Evolutionary conservation across 352 stramenopile species (phyloP), one percentile per base, ranked within the genome.

Genomic region (Phytophthora foliorum): DNA sequence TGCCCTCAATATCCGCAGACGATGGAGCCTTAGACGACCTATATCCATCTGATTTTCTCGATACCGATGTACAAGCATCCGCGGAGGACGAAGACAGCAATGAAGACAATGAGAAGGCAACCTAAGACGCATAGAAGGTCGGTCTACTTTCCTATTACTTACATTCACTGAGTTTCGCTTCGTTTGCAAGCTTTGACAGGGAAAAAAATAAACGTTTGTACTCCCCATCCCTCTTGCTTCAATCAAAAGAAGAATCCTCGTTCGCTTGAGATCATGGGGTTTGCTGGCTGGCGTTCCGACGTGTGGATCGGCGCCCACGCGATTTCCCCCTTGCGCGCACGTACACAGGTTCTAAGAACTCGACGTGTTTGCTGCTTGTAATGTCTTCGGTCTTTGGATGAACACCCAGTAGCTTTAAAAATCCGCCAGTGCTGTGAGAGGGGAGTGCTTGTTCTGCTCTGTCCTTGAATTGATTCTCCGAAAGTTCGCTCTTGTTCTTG

Each of bases 311-410:
- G 38, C 59, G 69, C 1, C 39, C 55, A 32, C 65, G 56, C 3
- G 73, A 76, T 44, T 71, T 78, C 5, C 59, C 56, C 11, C 54
- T 62, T 21, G 48, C 56, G 39, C 38, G 78, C 22, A 84, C 74
- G 54, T 88, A 77, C 17, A 91, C 72, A 0, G 82, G 82, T 19
- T 81, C 74, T 9, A 82, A 68, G 59, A 89, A 91, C 59, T 90
- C 82, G n/a, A 90, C 61, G 39, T 78, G 54, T 39, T 80, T 84
- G 45, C 56, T 69, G n/a, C 49, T 69, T 32, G 64, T 65, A 6
- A 22, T 59, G 27, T 60, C 63, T 61, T 67, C 63, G 16, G 10
- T 32, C 25, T 69, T 72, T 3, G 56, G 52, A 16, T 60, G 74
- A 25, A 51, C 72, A 22, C 61, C 34, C 38, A 88, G 59, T 21